phyloP scores from a whole-genome alignment of 1,284 basidiomycete genomes.

The Apiotrichum akiyoshidainum region DNA sequence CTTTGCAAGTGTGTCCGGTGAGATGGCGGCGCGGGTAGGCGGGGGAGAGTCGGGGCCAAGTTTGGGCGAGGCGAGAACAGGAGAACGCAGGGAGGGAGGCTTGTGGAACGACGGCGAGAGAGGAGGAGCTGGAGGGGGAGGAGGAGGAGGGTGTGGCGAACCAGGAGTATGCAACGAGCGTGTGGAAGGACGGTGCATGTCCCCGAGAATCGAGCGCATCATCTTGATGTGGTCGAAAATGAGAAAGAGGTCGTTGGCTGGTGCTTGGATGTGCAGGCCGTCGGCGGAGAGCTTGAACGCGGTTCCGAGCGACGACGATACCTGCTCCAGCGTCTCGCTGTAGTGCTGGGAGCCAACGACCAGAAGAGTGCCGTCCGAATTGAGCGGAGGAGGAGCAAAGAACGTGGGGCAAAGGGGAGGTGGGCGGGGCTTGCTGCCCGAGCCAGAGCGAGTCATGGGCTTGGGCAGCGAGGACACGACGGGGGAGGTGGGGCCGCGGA shows the following conservation, averaged over 20 bases:
- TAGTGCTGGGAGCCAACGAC: not conserved
- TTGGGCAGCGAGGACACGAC: not conserved
- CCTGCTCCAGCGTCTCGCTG: constrained; percentile 1
- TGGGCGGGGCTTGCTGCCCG: not conserved
- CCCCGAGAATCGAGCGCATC: not conserved
- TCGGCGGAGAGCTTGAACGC: not conserved
- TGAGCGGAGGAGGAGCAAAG: not conserved
- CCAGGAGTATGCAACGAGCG: not conserved
- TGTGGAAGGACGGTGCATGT: not conserved
- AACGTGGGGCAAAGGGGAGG: constrained; percentile 1
- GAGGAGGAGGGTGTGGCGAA: not conserved
- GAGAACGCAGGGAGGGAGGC: not conserved
- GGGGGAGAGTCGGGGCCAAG: not conserved
- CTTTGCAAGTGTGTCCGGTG: not conserved
- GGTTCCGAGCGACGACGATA: not conserved
- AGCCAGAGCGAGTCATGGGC: not conserved
- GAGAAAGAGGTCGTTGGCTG: not conserved
- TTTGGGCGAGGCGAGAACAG: not conserved
- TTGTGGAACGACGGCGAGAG: not conserved
- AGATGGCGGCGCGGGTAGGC: not conserved
- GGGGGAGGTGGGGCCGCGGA: not conserved
- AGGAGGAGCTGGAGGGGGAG: not conserved
- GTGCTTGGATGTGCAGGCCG: not conserved
- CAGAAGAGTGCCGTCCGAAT: not conserved
- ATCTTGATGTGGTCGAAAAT: not conserved